Conservation (phyloP, 352 stramenopile genomes). For the Phytophthora macrochlamydospora region DNA sequence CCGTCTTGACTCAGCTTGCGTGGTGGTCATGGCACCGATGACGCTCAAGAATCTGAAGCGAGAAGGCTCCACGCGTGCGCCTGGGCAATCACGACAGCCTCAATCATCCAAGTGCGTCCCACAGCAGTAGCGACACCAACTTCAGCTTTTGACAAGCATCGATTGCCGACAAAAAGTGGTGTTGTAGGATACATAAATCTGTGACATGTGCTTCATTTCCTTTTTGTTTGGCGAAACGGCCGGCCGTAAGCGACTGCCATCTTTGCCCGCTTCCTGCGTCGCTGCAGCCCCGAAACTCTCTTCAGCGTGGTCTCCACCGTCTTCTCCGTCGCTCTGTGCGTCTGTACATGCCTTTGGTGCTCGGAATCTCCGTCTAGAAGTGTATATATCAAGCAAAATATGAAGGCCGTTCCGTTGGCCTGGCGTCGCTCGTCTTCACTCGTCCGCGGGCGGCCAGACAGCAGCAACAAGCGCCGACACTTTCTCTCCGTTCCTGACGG, state of each 20-base stretch:
- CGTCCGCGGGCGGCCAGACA: slow-evolving; percentile 4
- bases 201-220: background rate
- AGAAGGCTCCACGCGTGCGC: no score
- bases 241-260: background rate
- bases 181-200: background rate
- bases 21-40: no score
- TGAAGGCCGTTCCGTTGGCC: slow-evolving; percentile 20
- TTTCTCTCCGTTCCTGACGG: slow-evolving; percentile 15
- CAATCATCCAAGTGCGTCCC: background rate
- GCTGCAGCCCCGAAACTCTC: background rate
- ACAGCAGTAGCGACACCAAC: background rate
- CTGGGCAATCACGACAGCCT: background rate
- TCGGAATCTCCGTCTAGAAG: slow-evolving; percentile 9
- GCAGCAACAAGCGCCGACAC: slow-evolving; percentile 5
- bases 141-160: background rate
- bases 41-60: no score
- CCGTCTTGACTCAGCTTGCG: no score
- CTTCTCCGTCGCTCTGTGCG: background rate
- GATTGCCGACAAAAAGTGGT: background rate
- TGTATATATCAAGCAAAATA: background rate
- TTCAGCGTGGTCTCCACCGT: background rate
- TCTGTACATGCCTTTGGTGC: slow-evolving; percentile 15
- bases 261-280: slow-evolving; percentile 3
- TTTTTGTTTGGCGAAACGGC: background rate
- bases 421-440: slow-evolving; percentile 12